Evolutionary conservation across 2,329 filamentous ascomycete genomes (phyloP).

Genomic region (Bipolaris victoriae): DNA sequence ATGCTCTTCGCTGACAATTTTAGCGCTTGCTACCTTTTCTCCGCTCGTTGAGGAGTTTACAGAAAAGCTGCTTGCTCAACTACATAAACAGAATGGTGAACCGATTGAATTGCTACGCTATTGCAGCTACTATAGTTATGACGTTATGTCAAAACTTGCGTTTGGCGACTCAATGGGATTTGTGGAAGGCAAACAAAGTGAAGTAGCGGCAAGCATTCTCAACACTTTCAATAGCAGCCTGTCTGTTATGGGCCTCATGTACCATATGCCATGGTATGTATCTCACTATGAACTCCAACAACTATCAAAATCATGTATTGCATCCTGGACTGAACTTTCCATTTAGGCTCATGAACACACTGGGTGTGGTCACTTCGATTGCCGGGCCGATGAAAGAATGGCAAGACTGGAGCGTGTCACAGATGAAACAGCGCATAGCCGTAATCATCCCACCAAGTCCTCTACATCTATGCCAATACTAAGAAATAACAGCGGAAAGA

Average conservation of each 20-base stretch:
- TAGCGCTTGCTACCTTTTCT: background rate
- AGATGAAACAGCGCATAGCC: background rate
- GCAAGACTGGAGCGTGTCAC: background rate
- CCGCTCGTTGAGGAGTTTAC: background rate
- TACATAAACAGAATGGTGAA: background rate
- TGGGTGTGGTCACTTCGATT: background rate
- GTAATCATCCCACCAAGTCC: background rate
- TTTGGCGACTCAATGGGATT: background rate
- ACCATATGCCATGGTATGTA: background rate
- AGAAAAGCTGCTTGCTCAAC: background rate
- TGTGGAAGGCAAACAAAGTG: background rate
- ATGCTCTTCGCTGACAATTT: background rate
- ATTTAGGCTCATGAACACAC: background rate
- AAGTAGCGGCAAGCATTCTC: background rate
- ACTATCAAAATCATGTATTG: background rate
- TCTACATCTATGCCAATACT: background rate
- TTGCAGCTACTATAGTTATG: no score
- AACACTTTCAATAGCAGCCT: background rate
- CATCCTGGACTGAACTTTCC: background rate
- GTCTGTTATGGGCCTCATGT: background rate
- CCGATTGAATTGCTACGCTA: background rate
- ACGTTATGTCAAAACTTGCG: no score
- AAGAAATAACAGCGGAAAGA: background rate
- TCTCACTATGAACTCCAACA: background rate
- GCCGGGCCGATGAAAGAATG: background rate